phyloP scores from a whole-genome alignment of 306 rosid species.

The Cucumis sativus region DNA sequence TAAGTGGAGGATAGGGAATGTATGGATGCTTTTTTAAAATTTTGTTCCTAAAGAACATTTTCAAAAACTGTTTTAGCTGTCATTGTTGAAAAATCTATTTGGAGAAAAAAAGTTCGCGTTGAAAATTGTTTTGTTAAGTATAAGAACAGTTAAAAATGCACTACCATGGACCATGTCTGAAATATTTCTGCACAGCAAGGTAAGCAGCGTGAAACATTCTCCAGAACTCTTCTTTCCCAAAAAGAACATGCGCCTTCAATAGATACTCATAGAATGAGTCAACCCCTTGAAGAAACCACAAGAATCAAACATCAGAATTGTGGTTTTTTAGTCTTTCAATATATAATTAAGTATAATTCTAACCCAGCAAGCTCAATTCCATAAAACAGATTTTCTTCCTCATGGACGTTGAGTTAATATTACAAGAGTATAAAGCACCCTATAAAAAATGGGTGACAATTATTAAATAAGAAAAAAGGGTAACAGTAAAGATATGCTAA shows the following conservation, averaged over 20 bases:
- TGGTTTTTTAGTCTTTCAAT: conserved; percentile 10
- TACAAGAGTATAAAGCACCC: neutral
- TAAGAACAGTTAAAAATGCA: neutral
- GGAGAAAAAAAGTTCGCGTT: neutral
- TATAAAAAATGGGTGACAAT: neutral
- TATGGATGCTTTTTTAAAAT: neutral
- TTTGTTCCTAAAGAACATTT: neutral
- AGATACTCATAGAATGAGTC: conserved; percentile 97
- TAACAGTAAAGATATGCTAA: neutral
- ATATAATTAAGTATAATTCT: conserved; percentile 7
- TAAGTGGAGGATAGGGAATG: neutral
- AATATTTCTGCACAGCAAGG: conserved; percentile 47
- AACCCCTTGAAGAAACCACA: conserved; percentile 57
- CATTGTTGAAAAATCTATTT: neutral
- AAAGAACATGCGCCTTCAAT: conserved; percentile 80
- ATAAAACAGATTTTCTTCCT: conserved; percentile 8
- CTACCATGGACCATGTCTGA: conserved; percentile 96
- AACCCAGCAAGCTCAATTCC: conserved; percentile 1
- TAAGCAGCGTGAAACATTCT: conserved; percentile 48
- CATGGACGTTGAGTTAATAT: neutral
- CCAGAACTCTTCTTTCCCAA: conserved; percentile 54
- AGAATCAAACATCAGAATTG: conserved; percentile 24
- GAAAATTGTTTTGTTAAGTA: neutral
- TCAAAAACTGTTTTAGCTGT: neutral
- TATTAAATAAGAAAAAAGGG: neutral